Conservation (phyloP, 2,329 filamentous ascomycete genomes). For the Penicillium sp. region DNA sequence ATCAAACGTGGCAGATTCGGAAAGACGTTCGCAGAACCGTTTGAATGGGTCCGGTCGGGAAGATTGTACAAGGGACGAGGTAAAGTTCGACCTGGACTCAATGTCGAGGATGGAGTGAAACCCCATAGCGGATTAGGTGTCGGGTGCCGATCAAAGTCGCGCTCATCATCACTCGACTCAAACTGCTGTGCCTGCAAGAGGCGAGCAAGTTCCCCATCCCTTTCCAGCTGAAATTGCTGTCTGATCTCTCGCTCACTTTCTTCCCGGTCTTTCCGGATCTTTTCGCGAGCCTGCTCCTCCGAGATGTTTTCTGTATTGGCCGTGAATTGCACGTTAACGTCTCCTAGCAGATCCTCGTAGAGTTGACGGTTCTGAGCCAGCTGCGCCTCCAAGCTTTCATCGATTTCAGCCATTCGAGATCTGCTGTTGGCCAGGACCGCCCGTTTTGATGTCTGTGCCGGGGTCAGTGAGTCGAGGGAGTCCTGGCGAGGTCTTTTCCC, state of each 20-base stretch:
- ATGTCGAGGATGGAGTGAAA: not conserved
- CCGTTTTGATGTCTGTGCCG: constrained; percentile 13
- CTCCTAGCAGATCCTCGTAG: constrained; percentile 8
- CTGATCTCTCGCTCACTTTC: constrained; percentile 12
- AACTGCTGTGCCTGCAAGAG: constrained; percentile 30
- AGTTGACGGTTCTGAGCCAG: constrained; percentile 2
- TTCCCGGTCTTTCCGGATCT: constrained; percentile 29
- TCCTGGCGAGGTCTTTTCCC: constrained; percentile 20
- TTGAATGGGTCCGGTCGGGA: constrained; percentile 9
- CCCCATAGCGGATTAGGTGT: not conserved
- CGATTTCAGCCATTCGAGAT: constrained; percentile 8
- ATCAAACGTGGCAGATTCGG: not conserved
- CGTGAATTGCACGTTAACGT: constrained; percentile 1
- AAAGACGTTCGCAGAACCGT: not conserved
- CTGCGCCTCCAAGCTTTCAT: constrained; percentile 2
- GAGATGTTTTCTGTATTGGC: not conserved
- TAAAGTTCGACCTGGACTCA: not conserved
- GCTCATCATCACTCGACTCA: constrained; percentile 1
- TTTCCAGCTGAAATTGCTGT: constrained; percentile 12
- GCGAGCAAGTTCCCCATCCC: constrained; percentile 39
- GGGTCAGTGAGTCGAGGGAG: constrained; percentile 7
- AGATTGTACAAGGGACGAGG: not conserved
- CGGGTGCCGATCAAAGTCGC: not conserved
- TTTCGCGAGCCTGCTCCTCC: constrained; percentile 11
- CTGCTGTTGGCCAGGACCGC: constrained; percentile 4